A percentile compares a stretch with the other conserved stretches of the same genome.
phyloP scores from a whole-genome alignment of 2,329 filamentous ascomycete genomes.

The Fusarium pilosicola region DNA sequence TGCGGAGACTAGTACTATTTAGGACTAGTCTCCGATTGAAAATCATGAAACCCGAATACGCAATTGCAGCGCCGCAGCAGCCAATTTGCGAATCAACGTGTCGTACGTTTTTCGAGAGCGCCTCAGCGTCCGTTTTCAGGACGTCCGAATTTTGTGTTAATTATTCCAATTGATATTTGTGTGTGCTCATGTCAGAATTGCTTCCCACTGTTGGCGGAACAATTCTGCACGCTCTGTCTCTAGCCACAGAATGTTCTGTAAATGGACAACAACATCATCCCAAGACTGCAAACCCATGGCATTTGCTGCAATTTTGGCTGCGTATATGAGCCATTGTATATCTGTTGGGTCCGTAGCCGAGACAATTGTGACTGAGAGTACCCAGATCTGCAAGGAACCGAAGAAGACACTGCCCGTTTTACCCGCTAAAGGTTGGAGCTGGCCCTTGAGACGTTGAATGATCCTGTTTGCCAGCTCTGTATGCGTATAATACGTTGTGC shows the following conservation, averaged over 20 bases:
- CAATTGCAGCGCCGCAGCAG: neutral
- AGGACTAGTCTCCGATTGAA: slow-evolving; percentile 48
- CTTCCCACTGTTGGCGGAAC: slow-evolving; percentile 28
- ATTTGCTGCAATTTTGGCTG: slow-evolving; percentile 27
- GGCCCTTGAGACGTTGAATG: slow-evolving; percentile 45
- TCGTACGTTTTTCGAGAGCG: neutral
- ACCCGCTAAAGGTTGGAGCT: slow-evolving; percentile 41
- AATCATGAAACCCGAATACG: slow-evolving; percentile 26
- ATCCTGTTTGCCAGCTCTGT: slow-evolving; percentile 51
- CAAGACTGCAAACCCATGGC: slow-evolving; percentile 20
- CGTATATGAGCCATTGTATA: slow-evolving; percentile 45
- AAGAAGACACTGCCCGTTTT: neutral
- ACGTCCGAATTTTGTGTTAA: neutral
- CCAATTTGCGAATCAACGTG: neutral
- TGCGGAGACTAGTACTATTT: slow-evolving; percentile 37
- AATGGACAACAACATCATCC: slow-evolving; percentile 24
- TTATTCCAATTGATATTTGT: neutral
- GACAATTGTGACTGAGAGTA: slow-evolving; percentile 54
- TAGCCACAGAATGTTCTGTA: slow-evolving; percentile 34
- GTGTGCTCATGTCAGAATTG: slow-evolving; percentile 11
- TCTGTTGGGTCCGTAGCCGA: slow-evolving; percentile 45
- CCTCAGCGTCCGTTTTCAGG: neutral
- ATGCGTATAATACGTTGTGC: slow-evolving; percentile 66
- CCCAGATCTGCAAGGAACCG: slow-evolving; percentile 53
- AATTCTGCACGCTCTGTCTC: slow-evolving; percentile 16